These are phyloP conservation scores for Diaporthe destruens DNA, from an alignment of 2,329 filamentous ascomycete genomes.

Conservation along the genomic window DNA sequence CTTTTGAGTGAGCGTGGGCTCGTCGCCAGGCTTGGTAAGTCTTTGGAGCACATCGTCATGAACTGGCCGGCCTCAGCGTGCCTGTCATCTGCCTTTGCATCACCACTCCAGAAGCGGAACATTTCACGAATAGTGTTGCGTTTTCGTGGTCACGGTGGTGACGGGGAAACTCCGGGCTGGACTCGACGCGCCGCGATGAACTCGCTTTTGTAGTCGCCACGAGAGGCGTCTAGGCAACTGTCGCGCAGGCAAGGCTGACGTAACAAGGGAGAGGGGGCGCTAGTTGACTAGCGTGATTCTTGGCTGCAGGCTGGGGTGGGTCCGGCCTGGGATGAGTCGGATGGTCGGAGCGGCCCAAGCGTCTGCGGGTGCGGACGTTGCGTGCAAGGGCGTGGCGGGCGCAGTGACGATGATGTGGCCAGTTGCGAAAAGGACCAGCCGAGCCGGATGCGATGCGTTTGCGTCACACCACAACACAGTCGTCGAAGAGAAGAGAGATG, in stretches of 20 bases:
- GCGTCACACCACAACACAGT: constrained; percentile 30
- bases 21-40: constrained; percentile 35
- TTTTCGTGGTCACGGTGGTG: constrained; percentile 49
- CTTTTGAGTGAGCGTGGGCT: constrained; percentile 54
- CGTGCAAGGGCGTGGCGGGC: constrained; percentile 36
- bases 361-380: constrained; percentile 12
- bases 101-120: constrained; percentile 73
- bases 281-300: constrained; percentile 39
- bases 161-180: constrained; percentile 6
- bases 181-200: constrained; percentile 16
- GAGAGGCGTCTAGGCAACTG: constrained; percentile 39
- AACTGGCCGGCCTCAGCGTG: constrained; percentile 56
- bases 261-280: constrained; percentile 45
- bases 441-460: constrained; percentile 38
- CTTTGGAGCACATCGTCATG: constrained; percentile 48
- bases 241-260: constrained; percentile 47
- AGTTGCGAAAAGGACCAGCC: constrained; percentile 44
- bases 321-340: constrained; percentile 42
- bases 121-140: constrained; percentile 57
- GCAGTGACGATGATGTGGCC: constrained; percentile 49
- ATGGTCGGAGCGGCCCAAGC: constrained; percentile 42
- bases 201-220: constrained; percentile 38
- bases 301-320: constrained; percentile 40
- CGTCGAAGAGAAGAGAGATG: constrained; percentile 27
- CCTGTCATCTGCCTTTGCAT: constrained; percentile 69